Percentiles rank a stretch among this genome's conserved stretches.
Evolutionary conservation across 805 yeast species (phyloP).

Genomic region (Saturnispora mendoncae): DNA sequence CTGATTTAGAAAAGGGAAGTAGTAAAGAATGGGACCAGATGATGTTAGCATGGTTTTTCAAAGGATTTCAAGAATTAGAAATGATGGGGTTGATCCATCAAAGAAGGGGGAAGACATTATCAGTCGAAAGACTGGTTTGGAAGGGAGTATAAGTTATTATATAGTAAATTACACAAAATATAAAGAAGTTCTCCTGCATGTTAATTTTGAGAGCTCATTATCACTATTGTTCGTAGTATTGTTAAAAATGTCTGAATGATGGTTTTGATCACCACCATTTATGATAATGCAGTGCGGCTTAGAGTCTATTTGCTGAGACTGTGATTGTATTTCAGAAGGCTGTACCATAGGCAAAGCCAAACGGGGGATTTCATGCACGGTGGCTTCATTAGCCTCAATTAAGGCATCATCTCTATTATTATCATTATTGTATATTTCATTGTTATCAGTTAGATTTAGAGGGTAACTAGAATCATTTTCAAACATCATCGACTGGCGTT

Average conservation of each 20-base stretch:
- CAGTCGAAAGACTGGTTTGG: constrained; percentile 66
- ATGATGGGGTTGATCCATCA: constrained; percentile 62
- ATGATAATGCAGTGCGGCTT: too few relatives aligned
- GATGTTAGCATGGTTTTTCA: constrained; percentile 64
- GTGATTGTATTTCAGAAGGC: too few relatives aligned
- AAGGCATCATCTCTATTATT: too few relatives aligned
- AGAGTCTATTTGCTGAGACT: too few relatives aligned
- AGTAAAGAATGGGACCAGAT: constrained; percentile 53
- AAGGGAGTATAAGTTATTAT: constrained; percentile 39
- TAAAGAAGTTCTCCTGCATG: constrained; percentile 12
- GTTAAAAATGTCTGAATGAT: neutral
- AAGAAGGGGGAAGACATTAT: constrained; percentile 50
- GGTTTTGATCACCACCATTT: neutral
- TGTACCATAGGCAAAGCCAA: too few relatives aligned
- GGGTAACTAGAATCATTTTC: neutral
- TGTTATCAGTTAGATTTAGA: too few relatives aligned
- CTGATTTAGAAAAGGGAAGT: constrained; percentile 27
- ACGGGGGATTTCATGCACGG: too few relatives aligned
- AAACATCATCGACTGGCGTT: constrained; percentile 9
- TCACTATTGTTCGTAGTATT: neutral
- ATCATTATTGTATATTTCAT: too few relatives aligned
- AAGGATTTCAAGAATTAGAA: constrained; percentile 61
- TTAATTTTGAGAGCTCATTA: too few relatives aligned
- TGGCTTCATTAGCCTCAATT: too few relatives aligned
- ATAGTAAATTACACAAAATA: constrained; percentile 7